Evolutionary conservation across 768 basidiomycete genomes (phyloP).

Genomic region (Panaeolus papilionaceus): DNA sequence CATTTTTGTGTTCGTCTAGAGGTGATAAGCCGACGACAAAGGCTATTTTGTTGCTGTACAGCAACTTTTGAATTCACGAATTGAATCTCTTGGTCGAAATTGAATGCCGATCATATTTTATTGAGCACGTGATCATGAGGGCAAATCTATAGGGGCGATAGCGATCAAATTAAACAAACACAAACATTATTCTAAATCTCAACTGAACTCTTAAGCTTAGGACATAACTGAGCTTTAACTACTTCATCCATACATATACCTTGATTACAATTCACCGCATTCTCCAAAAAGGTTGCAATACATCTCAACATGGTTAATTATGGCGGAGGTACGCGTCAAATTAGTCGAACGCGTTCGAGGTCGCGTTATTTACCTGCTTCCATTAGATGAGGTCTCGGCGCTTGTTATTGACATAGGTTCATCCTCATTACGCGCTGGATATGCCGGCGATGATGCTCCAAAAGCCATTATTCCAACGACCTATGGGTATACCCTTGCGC

Average conservation of each 20-base stretch:
- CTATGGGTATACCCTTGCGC: constrained; percentile 74
- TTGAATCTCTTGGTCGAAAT: constrained; percentile 1
- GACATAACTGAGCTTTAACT: no score
- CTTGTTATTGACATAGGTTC: constrained; percentile 95
- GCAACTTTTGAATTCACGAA: constrained; percentile 10
- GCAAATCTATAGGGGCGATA: constrained; percentile 23
- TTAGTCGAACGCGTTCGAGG: constrained; percentile 10
- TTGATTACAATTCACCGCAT: constrained; percentile 7
- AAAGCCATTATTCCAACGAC: constrained; percentile 90
- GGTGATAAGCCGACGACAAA: constrained; percentile 13
- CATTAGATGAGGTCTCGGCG: constrained; percentile 93
- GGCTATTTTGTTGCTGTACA: constrained; percentile 13
- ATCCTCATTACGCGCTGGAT: constrained; percentile 90
- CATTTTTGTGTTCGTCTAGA: constrained; percentile 5
- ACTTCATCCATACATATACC: not conserved
- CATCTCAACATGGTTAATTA: constrained; percentile 74
- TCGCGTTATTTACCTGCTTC: constrained; percentile 21
- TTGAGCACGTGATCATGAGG: not conserved
- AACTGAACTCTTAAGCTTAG: not conserved
- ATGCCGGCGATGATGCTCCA: constrained; percentile 96
- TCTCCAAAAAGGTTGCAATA: not conserved
- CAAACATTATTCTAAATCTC: constrained; percentile 21
- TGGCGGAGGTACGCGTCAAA: constrained; percentile 71
- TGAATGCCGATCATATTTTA: constrained; percentile 11
- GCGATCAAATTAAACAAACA: constrained; percentile 33